Evolutionary conservation across 1,139 yeast genomes (phyloP), one percentile per base, ranked within the genome.

Genomic region (Suhomyces ambrosiae): DNA sequence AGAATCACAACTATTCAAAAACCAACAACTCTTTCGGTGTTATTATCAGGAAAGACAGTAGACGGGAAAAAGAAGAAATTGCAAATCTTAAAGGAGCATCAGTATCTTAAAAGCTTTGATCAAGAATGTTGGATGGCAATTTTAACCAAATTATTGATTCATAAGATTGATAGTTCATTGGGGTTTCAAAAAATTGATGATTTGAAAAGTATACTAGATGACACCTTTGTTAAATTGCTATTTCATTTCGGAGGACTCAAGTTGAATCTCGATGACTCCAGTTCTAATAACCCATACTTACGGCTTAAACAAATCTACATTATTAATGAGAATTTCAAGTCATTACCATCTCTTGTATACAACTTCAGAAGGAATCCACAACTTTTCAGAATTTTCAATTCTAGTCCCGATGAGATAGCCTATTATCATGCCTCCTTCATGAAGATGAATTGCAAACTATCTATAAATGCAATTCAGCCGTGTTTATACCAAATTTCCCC

Each of bases 371-470:
- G 59, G 34, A 67, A 64, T 38, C 66, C 67, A 2, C 65, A 61
- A 30, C 56, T 70, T 22, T 46, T 69, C 7, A 48, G 53, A 19
- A 58, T 65, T 2, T 69, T 70, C 51, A 70, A 70, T 45, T 62
- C 71, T 7, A 65, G 70, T 38, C 76, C 76, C 0, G 76, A 70
- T 41, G 75, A 70, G 48, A 68, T 72, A 5, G 69, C 74, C 2
- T 60, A 44, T 41, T 54, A 65, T 44, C 74, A 68, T 40, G 55
- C 58, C 19, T 55, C 63, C 58, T 67, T 65, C 38, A 38, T 53
- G 39, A 53, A 42, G 30, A 42, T 57, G 29, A 45, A 49, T 10
- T 35, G 44, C 6, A 41, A 46, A 1, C 34, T 38, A 6, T 56
- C 70, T 2, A 30, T 51, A 7, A 42, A 37, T 7, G 59, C 57